Evolutionary conservation across 306 rosid species (phyloP), one percentile per base, ranked within the genome.

Genomic region (Prunus campanulata): DNA sequence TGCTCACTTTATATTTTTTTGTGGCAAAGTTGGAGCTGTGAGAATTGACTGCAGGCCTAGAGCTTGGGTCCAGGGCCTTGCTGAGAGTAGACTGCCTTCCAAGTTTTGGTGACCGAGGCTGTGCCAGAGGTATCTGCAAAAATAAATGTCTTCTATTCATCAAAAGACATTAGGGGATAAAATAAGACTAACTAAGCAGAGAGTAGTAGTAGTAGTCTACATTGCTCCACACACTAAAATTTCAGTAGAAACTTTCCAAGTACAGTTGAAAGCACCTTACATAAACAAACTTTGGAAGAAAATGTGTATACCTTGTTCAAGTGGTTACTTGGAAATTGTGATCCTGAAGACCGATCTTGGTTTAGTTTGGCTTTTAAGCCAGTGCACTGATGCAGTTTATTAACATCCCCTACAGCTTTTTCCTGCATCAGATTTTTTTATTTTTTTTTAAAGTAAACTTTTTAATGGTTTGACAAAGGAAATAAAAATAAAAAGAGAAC

Each of bases 291-390:
- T 25, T 11, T 22, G 29, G 44, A 64, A 75, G 78, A 14, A 52
- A 51, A 22, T 55, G 67, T 22, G 81, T 20, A 30, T 82, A 91
- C 95, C 95, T 85, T 91, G 77, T 85, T 84, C 62, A 50, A 50
- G 68, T 71, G 86, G 64, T 80, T 77, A 50, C 76, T 82, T 27
- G 78, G 74, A 5, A 78, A 83, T 48, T 69, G 83, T 42, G 78
- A 35, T 74, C 79, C 88, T 63, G 75, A 74, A 24, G 50, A 60
- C 63, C 35, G 68, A 84, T 82, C 90, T 71, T 87, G 84, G 60
- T 74, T 82, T 49, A 12, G 74, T 81, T 85, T 89, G 49, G 87
- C 75, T 77, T 78, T 84, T 27, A 82, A 79, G 68, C 78, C 78
- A 47, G 74, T 72, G 71, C 76, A 79, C 62, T 83, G 89, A 63